Conservation (phyloP, 2,329 filamentous ascomycete genomes). For the Trichoderma polysporum region DNA sequence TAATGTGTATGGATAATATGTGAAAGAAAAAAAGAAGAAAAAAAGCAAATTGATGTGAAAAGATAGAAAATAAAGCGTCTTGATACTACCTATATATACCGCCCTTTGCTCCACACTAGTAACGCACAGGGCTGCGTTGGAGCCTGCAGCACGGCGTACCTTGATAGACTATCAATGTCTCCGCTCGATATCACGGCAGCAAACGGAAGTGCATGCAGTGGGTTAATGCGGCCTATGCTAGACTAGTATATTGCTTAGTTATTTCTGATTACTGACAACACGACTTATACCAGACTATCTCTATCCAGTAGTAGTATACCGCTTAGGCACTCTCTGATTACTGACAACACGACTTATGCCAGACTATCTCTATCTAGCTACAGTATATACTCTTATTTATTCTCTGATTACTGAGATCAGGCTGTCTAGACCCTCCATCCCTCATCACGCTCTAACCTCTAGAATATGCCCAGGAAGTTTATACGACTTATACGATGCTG, state of each 20-base stretch:
- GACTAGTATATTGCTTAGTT: no score
- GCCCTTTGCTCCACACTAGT: not conserved
- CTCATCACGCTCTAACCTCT: not conserved
- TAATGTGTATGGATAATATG: conserved; percentile 26
- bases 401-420: not conserved
- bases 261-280: no score
- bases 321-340: no score
- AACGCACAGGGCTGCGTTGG: not conserved
- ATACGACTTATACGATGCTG: no score
- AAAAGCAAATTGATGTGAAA: not conserved
- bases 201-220: not conserved
- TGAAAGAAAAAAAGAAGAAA: not conserved
- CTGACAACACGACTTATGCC: no score
- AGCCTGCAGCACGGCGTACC: not conserved
- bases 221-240: not conserved
- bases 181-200: not conserved
- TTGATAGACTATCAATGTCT: not conserved
- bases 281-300: no score
- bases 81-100: not conserved
- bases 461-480: no score
- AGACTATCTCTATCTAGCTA: no score
- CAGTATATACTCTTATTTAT: no score
- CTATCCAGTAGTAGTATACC: no score
- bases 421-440: not conserved
- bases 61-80: not conserved